Evolutionary conservation across 169 alveolate species (phyloP), one percentile per base, ranked within the genome.

Genomic region (Cryptosporidium sp.): DNA sequence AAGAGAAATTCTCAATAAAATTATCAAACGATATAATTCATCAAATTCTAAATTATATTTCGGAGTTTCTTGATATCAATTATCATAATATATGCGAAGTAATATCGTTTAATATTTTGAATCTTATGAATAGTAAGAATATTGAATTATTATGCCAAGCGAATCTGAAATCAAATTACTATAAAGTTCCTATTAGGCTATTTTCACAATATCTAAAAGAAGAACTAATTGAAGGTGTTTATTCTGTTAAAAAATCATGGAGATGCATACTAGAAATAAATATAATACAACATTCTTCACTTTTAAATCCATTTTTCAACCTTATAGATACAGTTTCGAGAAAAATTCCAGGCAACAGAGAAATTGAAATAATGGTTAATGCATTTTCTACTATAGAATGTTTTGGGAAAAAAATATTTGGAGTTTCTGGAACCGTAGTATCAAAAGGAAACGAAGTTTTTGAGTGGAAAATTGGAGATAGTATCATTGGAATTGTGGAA

Each of bases 351-450:
- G 39, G 35, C 0, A 39, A 35, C 3, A 41, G 39, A 55, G 65
- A 71, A 10, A 31, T 71, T 45, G 61, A 69, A 45, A 69, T 69
- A 41, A 39, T 69, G 21, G 14, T 41, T 16, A 69, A 41, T 16
- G 62, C 84, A n/a, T 16, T 69, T 39, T 43, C 35, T 69, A 39
- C 0, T n/a, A 45, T 7, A 29, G 43, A 26, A 45, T 69, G 35
- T 33, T 21, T 9, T 23, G 70, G 51, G 9, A 21, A 43, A 31
- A 73, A 52, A 73, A 31, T 73, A 52, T 73, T 33, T 73, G 51
- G 71, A n/a, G n/a, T 73, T 18, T 73, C 86, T 73, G 86, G 86
- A 73, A 58, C 31, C 14, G 23, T 73, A 4, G 39, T 55, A 37
- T 29, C 85, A 21, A 18, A 33, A 7, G 41, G 51, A 73, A 23